Base-by-base conservation (phyloP, 2,329 filamentous ascomycete species). In the Aureobasidium sp. region DNA sequence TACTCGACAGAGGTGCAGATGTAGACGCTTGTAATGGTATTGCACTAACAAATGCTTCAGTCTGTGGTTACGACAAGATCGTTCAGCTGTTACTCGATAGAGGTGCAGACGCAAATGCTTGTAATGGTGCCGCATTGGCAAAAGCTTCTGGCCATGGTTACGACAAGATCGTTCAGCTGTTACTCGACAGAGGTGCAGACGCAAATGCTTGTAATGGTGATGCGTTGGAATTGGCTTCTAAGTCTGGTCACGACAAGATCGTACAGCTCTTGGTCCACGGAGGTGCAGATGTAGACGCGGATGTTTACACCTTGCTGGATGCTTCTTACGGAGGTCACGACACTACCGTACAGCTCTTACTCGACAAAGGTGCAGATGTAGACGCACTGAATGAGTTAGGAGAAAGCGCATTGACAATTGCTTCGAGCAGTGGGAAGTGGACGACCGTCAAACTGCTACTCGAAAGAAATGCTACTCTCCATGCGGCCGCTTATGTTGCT, bases 391-490 rank as follows among this genome's bases (percentile, higher is more conserved):
- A 29, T 9, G 1, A 5, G 25, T 2, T 12, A 5, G 25, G 14
- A 12, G 5, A 29, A 25, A 14, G 11, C 5, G 31, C 20, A 12
- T 3, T 27, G 8, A 25, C n/a, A n/a, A n/a, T n/a, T n/a, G n/a
- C n/a, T n/a, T n/a, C n/a, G n/a, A n/a, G n/a, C n/a, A n/a, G n/a
- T n/a, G n/a, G n/a, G n/a, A n/a, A n/a, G n/a, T n/a, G n/a, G n/a
- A n/a, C n/a, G n/a, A n/a, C n/a, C n/a, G 20, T 31, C 29, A 5
- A 31, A 14, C 45, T 29, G 15, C 45, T 48, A 7, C 45, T 15
- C 1, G 15, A 9, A 31, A 67, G 65, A 37, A 65, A 65, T 14
- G 67, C 68, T 5, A 1, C 29, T 31, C 29, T 25, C n/a, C n/a
- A n/a, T n/a, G n/a, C n/a, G n/a, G n/a, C n/a, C n/a, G n/a, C n/a